Base-by-base conservation (phyloP, 2,329 filamentous ascomycete genomes). In the Raffaelea albimanens region DNA sequence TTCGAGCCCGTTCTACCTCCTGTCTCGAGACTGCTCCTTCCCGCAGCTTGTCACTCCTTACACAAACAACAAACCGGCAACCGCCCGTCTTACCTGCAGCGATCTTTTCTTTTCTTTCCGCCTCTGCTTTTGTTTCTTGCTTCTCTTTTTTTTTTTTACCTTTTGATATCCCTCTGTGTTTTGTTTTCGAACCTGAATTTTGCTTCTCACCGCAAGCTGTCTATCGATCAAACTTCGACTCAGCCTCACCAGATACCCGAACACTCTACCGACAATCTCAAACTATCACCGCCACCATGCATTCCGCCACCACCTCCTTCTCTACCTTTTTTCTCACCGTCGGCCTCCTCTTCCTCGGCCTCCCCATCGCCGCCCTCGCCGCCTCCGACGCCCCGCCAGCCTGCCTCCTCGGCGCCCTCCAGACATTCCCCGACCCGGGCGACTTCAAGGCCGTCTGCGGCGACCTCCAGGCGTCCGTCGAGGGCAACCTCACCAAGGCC, bases 381-480 rank as follows among this genome's bases (percentile, higher is more conserved):
- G 25, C 25, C 25, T 29, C 25, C 22, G n/a, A 7, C 43, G 20
- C 20, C 14, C 40, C 46, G n/a, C 50, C 50, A 2, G 50, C 40
- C 36, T 51, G 50, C 38, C 50, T 51, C 19, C 44, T 51, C 33
- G 50, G 40, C 40, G 50, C 50, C 40, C 25, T 51, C 36, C 43
- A 51, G 47, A 18, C 18, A 10, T 46, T 49, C 11, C 43, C 46
- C 22, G 44, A 49, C 46, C 50, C 50, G 40, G 46, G 34, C 44
- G 44, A 51, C 36, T 21, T 51, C 20, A 5, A 9, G 21, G 25
- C 46, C 18, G 40, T 44, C 29, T 51, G 50, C 41, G 40, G 21
- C 44, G 40, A 39, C 16, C 25, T 44, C 34, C 46, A 49, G 46
- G 25, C 5, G 22, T 14, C 39, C 13, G 46, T 51, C 34, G 33